Evolutionary conservation across 1,284 basidiomycete species (phyloP), one percentile per base, ranked within the genome.

Genomic region (Ceratobasidium sp.): DNA sequence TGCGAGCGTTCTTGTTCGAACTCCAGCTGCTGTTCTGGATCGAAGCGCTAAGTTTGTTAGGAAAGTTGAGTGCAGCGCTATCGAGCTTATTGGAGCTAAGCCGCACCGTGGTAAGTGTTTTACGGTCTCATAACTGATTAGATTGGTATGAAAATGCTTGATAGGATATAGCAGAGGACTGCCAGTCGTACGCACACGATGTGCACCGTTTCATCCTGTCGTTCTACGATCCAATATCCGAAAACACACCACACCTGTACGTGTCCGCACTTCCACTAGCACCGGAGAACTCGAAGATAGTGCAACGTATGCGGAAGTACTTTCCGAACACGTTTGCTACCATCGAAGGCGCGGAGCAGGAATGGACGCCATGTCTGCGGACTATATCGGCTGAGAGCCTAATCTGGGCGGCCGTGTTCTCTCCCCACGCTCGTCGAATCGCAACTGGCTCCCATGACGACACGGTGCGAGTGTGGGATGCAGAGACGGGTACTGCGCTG

Each of bases 31-130:
- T 38, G 8, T 38, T 3, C 8, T 38, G 38, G 38, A 38, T 38
- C 8, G 38, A 38, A 38, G 38, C 38, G 38, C 38, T 38, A 38
- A 38, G 38, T 38, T 38, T 38, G 38, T 38, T 38, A 8, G 38
- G 38, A 38, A 38, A 38, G 38, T 8, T 38, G 4, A 38, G 38
- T 38, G 38, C 8, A 38, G 38, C 38, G 38, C 38, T 38, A 38
- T 38, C 46, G 80, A 86, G 87, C 35, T 38, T 75, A 27, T 20
- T 65, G 23, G 33, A 44, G 18, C 57, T 66, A 14, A 33, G 27
- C 20, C 20, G 35, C 38, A n/a, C 62, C 7, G 1, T n/a, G 8
- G 62, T 65, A 23, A 41, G 62, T 20, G 30, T 14, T 0, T 8
- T 14, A 6, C 3, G 3, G 23, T 38, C 3, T 3, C 8, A 3